Conservation (phyloP, 2,329 filamentous ascomycete species). For the Aspergillus sp. region DNA sequence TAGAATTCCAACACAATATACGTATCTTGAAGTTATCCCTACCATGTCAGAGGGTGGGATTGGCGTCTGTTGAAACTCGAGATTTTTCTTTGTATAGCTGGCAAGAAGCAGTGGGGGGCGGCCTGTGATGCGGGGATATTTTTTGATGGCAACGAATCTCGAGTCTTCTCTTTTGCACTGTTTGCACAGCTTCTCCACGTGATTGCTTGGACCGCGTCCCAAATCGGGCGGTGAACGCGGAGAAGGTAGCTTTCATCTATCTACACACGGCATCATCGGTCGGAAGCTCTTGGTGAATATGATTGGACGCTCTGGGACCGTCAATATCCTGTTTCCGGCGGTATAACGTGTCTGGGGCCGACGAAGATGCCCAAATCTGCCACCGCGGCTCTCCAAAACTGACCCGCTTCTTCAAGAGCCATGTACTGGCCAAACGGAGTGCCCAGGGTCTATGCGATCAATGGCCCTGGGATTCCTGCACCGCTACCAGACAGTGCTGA, state of each 20-base stretch:
- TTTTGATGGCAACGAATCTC: conserved; percentile 1
- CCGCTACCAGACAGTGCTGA: conserved; percentile 27
- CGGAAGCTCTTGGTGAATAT: conserved; percentile 19
- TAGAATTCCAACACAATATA: background rate
- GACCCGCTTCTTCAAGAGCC: conserved; percentile 31
- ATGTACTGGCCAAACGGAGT: conserved; percentile 55
- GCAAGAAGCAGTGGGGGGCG: conserved; percentile 16
- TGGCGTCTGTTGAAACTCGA: background rate
- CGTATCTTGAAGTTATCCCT: background rate
- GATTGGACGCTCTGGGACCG: conserved; percentile 21
- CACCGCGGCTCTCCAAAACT: conserved; percentile 28
- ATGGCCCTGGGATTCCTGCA: conserved; percentile 41
- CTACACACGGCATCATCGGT: conserved; percentile 5
- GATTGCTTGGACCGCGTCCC: conserved; percentile 13
- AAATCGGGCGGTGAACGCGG: conserved; percentile 2
- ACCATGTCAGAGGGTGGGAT: conserved; percentile 5
- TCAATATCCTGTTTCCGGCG: conserved; percentile 22
- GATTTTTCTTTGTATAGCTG: conserved; percentile 3
- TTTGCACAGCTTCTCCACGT: conserved; percentile 20
- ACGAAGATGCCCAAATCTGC: conserved; percentile 42
- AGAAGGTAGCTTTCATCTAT: conserved; percentile 5
- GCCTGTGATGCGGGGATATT: conserved; percentile 22
- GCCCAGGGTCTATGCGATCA: conserved; percentile 50
- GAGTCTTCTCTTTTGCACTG: conserved; percentile 12
- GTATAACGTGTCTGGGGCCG: conserved; percentile 18